These are phyloP conservation scores for Zymoseptoria tritici DNA, from an alignment of 2,329 filamentous ascomycete genomes.

Conservation along the genomic window DNA sequence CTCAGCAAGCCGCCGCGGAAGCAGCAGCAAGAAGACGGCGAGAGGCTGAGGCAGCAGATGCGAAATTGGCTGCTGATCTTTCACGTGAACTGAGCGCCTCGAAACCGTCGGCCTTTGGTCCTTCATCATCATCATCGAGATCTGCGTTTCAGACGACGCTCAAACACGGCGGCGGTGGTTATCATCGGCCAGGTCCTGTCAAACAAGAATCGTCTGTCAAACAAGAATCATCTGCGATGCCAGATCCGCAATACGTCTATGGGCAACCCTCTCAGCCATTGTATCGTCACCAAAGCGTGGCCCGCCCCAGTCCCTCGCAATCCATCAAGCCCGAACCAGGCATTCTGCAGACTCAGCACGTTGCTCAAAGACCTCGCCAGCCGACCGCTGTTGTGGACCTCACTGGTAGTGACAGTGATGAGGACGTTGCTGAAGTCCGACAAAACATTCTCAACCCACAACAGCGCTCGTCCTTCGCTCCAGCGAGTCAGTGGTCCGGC, in stretches of 20 bases:
- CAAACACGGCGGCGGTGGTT: conserved; percentile 19
- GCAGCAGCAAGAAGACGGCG: conserved; percentile 7
- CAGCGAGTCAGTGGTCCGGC: not conserved
- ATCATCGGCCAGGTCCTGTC: conserved; percentile 17
- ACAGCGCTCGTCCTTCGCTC: conserved; percentile 3
- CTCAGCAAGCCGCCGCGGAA: conserved; percentile 10
- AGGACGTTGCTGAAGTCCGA: conserved; percentile 22
- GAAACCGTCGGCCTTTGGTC: conserved; percentile 1
- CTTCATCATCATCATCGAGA: conserved; percentile 18
- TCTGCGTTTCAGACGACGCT: conserved; percentile 26
- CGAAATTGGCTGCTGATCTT: conserved; percentile 20
- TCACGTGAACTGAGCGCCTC: conserved; percentile 23
- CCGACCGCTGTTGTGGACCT: conserved; percentile 24
- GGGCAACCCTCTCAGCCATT: not conserved
- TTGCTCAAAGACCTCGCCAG: conserved; percentile 10
- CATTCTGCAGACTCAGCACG: conserved; percentile 6
- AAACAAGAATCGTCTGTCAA: conserved; percentile 9
- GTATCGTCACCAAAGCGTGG: conserved; percentile 4
- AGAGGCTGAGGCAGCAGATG: conserved; percentile 19
- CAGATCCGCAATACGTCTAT: not conserved
- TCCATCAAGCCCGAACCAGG: conserved; percentile 9
- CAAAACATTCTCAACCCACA: conserved; percentile 20
- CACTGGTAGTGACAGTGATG: conserved; percentile 26
- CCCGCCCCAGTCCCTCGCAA: conserved; percentile 1
- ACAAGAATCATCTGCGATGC: conserved; percentile 5